Percentiles rank a stretch among this genome's conserved stretches.
phyloP scores from a whole-genome alignment of 2,329 filamentous ascomycete genomes.

The Penicillium sp. region DNA sequence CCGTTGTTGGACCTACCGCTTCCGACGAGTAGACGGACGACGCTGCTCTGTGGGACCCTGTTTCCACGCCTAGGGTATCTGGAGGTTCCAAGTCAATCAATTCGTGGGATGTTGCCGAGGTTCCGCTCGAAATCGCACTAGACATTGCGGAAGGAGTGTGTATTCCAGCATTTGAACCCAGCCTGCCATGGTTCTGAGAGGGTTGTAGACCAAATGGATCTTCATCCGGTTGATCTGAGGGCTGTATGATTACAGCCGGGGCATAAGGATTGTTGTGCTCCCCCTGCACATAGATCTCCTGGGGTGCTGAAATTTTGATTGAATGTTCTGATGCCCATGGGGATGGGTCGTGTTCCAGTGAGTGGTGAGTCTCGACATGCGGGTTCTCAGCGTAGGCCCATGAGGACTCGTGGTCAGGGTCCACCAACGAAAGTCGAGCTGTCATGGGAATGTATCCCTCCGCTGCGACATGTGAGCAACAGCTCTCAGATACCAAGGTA shows the following conservation, averaged over 20 bases:
- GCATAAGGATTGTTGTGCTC: constrained; percentile 17
- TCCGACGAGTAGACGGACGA: constrained; percentile 17
- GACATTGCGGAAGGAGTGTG: constrained; percentile 25
- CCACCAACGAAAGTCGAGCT: constrained; percentile 38
- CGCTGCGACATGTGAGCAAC: constrained; percentile 24
- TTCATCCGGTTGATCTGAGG: constrained; percentile 5
- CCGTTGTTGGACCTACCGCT: constrained; percentile 1
- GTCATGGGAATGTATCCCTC: constrained; percentile 44
- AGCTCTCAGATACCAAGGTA: not conserved
- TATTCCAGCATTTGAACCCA: constrained; percentile 20
- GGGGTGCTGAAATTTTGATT: constrained; percentile 14
- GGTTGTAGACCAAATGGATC: constrained; percentile 9
- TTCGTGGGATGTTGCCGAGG: constrained; percentile 33
- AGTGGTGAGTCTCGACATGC: constrained; percentile 6
- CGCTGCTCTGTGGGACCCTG: constrained; percentile 4
- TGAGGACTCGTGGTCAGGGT: constrained; percentile 27
- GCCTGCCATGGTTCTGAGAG: constrained; percentile 9
- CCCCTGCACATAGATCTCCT: constrained; percentile 16
- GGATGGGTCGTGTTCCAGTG: constrained; percentile 13
- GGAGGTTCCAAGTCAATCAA: constrained; percentile 31
- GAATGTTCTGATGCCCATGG: constrained; percentile 22
- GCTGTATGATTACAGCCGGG: constrained; percentile 14
- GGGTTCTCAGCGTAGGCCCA: constrained; percentile 26
- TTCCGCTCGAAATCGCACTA: constrained; percentile 25
- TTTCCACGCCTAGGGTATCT: constrained; percentile 7